These are phyloP conservation scores for Zychaea mexicana DNA, from an alignment of 371 early-diverging fungal genomes.

Conservation along the genomic window DNA sequence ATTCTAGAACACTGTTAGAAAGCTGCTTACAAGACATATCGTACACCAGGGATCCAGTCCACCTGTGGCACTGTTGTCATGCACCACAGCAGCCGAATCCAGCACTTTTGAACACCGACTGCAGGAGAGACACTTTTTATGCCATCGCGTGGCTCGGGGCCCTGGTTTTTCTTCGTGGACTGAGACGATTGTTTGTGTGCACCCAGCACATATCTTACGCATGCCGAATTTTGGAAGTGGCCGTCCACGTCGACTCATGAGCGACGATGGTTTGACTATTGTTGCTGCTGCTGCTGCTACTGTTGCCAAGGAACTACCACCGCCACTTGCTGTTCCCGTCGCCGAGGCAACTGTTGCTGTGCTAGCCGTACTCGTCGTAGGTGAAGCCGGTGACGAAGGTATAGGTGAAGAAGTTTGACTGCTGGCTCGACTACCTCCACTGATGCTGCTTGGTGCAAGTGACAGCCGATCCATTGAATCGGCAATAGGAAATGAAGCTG, in stretches of 20 bases:
- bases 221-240: slow-evolving; percentile 44
- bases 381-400: background rate
- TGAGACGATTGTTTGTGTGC: slow-evolving; percentile 34
- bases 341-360: background rate
- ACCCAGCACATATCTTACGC: slow-evolving; percentile 39
- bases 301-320: background rate
- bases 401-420: background rate
- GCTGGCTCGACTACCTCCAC: background rate
- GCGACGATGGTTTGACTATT: slow-evolving; percentile 25
- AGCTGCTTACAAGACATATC: slow-evolving; percentile 32
- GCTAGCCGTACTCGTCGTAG: background rate
- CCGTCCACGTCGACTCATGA: slow-evolving; percentile 38
- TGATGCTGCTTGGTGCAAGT: background rate
- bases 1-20: background rate
- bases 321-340: too few relatives aligned
- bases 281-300: background rate
- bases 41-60: slow-evolving; percentile 38
- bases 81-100: slow-evolving; percentile 43
- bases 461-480: slow-evolving; percentile 5
- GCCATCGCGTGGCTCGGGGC: slow-evolving; percentile 47
- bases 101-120: slow-evolving; percentile 34
- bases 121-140: slow-evolving; percentile 41
- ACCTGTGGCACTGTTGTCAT: slow-evolving; percentile 18
- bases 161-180: slow-evolving; percentile 51
- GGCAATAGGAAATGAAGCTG: background rate